phyloP scores from a whole-genome alignment of 2,329 filamentous ascomycete genomes.

The Aspergillus sojae region DNA sequence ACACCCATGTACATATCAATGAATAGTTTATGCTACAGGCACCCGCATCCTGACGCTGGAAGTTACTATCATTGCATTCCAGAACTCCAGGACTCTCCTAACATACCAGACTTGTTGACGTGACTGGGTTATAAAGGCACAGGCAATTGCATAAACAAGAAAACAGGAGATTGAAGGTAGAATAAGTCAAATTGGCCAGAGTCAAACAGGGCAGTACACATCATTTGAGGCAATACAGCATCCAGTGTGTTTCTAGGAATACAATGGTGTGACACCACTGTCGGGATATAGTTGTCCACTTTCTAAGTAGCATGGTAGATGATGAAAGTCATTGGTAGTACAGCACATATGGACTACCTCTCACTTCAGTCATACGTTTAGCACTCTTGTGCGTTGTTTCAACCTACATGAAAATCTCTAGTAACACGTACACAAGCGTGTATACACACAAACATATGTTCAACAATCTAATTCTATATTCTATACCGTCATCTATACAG shows the following conservation, averaged over 20 bases:
- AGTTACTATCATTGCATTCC: too few species aligned
- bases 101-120: not conserved
- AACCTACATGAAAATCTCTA: not conserved
- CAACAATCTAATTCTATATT: not conserved
- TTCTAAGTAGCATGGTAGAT: not conserved
- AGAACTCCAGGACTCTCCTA: too few species aligned
- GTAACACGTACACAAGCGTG: not conserved
- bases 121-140: not conserved
- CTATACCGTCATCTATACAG: not conserved
- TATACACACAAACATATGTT: not conserved
- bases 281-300: not conserved
- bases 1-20: not conserved
- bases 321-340: not conserved
- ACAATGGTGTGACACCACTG: not conserved
- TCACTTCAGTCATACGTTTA: not conserved
- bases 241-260: not conserved
- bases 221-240: not conserved
- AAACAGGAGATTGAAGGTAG: not conserved
- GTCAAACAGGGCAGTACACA: not conserved
- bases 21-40: not conserved
- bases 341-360: not conserved
- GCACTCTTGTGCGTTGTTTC: not conserved
- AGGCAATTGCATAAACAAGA: not conserved
- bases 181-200: not conserved
- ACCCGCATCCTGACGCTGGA: too few species aligned